A percentile compares a stretch with the other conserved stretches of the same genome.
Conservation (phyloP, 164 flowering plant genomes). For the Cinnamomum chago region DNA sequence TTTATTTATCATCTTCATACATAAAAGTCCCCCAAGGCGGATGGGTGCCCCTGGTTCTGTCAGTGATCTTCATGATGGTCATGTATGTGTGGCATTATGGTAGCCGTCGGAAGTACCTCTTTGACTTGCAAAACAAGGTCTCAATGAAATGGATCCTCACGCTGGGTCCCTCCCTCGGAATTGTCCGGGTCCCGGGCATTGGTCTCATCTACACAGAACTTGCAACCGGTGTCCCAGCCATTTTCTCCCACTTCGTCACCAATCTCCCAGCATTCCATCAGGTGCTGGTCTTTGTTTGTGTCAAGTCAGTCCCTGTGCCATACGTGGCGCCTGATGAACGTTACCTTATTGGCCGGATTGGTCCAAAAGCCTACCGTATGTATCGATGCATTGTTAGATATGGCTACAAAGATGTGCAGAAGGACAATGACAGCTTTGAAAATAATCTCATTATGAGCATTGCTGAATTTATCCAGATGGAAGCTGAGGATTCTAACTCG, state of each 20-base stretch:
- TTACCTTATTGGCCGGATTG: slow-evolving; percentile 64
- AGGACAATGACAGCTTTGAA: slow-evolving; percentile 46
- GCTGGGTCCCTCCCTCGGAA: slow-evolving; percentile 64
- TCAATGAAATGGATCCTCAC: slow-evolving; percentile 66
- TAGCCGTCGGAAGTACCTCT: slow-evolving; percentile 45
- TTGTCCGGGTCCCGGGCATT: slow-evolving; percentile 65
- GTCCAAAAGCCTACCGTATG: slow-evolving; percentile 58
- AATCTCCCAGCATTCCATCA: slow-evolving; percentile 67
- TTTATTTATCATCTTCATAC: slow-evolving; percentile 42
- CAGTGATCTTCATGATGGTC: slow-evolving; percentile 30
- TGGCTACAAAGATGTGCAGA: slow-evolving; percentile 63
- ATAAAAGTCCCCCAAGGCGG: slow-evolving; percentile 55
- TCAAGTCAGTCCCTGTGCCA: slow-evolving; percentile 56
- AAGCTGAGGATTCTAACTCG: slow-evolving; percentile 37
- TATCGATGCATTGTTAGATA: slow-evolving; percentile 70
- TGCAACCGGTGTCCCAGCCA: slow-evolving; percentile 61
- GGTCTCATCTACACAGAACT: slow-evolving; percentile 67
- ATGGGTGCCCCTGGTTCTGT: slow-evolving; percentile 51
- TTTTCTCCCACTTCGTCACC: slow-evolving; percentile 63
- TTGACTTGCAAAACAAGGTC: slow-evolving; percentile 56
- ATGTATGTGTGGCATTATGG: slow-evolving; percentile 82
- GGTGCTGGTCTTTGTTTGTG: slow-evolving; percentile 61
- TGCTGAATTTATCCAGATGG: slow-evolving; percentile 69
- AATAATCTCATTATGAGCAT: slow-evolving; percentile 55
- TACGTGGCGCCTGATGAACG: slow-evolving; percentile 43